phyloP scores from a whole-genome alignment of 1,284 basidiomycete genomes.

The Wolfiporia cocos region DNA sequence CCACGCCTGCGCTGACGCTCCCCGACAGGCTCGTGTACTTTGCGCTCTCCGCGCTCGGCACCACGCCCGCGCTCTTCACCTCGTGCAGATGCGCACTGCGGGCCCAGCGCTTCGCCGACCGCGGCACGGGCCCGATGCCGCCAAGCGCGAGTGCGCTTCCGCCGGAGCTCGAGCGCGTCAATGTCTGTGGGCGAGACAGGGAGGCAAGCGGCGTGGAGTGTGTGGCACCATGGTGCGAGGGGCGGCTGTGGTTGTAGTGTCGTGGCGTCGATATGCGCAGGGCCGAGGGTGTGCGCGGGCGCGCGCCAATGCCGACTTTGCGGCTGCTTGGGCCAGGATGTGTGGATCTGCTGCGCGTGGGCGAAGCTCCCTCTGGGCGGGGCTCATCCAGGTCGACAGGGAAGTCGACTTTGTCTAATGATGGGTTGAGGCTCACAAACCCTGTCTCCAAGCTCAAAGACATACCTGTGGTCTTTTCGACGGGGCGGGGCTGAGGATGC shows the following conservation, averaged over 20 bases:
- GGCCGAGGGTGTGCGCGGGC: slow-evolving; percentile 23
- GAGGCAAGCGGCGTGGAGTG: slow-evolving; percentile 11
- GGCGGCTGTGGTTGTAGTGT: slow-evolving; percentile 12
- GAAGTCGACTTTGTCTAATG: slow-evolving; percentile 18
- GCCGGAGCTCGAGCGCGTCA: slow-evolving; percentile 44
- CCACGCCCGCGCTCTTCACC: slow-evolving; percentile 30
- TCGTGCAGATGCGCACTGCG: slow-evolving; percentile 70
- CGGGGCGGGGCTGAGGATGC: too few species aligned
- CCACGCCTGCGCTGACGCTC: not conserved
- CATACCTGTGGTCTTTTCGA: too few species aligned
- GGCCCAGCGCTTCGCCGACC: slow-evolving; percentile 56
- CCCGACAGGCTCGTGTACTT: not conserved
- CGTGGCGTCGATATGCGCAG: slow-evolving; percentile 17
- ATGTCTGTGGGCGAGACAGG: slow-evolving; percentile 25
- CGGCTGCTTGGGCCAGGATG: slow-evolving; percentile 12
- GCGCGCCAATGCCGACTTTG: slow-evolving; percentile 9
- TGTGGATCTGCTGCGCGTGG: slow-evolving; percentile 11
- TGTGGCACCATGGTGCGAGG: slow-evolving; percentile 6
- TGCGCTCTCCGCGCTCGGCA: not conserved
- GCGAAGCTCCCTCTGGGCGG: slow-evolving; percentile 7
- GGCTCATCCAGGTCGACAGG: slow-evolving; percentile 16
- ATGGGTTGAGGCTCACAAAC: not conserved
- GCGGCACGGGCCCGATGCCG: slow-evolving; percentile 29
- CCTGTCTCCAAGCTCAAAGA: too few species aligned
- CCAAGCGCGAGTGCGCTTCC: slow-evolving; percentile 24